Evolutionary conservation across 345 rosid species (phyloP).

Genomic region (Excoecaria agallocha): DNA sequence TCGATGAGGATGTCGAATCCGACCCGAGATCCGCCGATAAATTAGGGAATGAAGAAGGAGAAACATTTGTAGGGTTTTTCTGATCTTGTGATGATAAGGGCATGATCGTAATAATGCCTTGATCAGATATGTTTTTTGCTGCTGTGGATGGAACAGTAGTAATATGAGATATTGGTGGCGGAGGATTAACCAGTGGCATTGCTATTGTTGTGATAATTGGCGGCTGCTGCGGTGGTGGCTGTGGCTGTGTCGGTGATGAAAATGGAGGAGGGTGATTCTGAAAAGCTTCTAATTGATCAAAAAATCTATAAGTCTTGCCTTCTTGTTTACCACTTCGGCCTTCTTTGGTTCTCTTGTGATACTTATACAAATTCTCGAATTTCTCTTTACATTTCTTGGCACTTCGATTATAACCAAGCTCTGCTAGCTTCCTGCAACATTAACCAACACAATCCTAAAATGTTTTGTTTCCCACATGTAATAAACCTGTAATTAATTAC

Average conservation of each 20-base stretch:
- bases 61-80: conserved; percentile 29
- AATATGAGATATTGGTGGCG: conserved; percentile 14
- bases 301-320: conserved; percentile 74
- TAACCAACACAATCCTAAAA: conserved; percentile 6
- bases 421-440: conserved; percentile 59
- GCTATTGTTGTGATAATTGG: background rate
- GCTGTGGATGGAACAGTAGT: conserved; percentile 39
- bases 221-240: conserved; percentile 19
- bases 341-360: conserved; percentile 89
- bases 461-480: conserved; percentile 15
- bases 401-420: conserved; percentile 70
- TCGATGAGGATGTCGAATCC: conserved; percentile 63
- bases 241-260: conserved; percentile 11
- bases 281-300: conserved; percentile 78
- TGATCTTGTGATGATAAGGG: conserved; percentile 21
- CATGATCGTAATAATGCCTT: conserved; percentile 9
- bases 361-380: conserved; percentile 88
- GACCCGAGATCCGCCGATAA: conserved; percentile 48
- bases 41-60: conserved; percentile 27
- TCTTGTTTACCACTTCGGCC: conserved; percentile 63
- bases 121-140: background rate
- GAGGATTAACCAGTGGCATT: conserved; percentile 33
- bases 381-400: conserved; percentile 93
- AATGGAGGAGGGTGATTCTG: conserved; percentile 27
- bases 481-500: background rate